Percentiles rank a stretch among this genome's conserved stretches.
Conservation (phyloP, 2,329 filamentous ascomycete species). For the Arthrobotrys sphaeroides region DNA sequence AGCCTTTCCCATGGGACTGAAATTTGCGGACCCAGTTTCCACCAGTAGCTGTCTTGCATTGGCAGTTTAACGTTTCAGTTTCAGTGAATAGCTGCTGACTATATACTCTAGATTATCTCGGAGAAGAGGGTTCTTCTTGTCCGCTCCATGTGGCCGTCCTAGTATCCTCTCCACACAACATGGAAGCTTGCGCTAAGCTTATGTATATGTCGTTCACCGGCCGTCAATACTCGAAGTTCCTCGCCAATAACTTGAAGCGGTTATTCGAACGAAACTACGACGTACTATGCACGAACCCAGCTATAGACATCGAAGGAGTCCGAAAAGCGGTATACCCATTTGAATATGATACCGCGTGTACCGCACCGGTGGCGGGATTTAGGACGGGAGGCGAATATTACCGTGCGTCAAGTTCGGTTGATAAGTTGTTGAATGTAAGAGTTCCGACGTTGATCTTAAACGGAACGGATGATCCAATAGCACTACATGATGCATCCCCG, state of each 20-base stretch:
- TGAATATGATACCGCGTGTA: slow-evolving; percentile 82
- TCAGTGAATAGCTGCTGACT: too few species aligned
- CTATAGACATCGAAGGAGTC: slow-evolving; percentile 75
- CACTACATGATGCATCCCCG: slow-evolving; percentile 78
- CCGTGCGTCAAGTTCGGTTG: slow-evolving; percentile 85
- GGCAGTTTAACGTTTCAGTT: too few species aligned
- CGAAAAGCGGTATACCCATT: slow-evolving; percentile 77
- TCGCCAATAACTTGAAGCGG: slow-evolving; percentile 62
- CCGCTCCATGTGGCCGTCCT: slow-evolving; percentile 73
- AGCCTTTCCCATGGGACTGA: slow-evolving; percentile 58
- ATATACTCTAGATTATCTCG: slow-evolving; percentile 83
- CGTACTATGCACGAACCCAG: slow-evolving; percentile 74
- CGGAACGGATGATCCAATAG: slow-evolving; percentile 91
- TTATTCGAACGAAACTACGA: slow-evolving; percentile 71
- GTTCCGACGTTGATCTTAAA: slow-evolving; percentile 87
- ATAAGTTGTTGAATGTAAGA: slow-evolving; percentile 78
- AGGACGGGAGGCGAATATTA: slow-evolving; percentile 94
- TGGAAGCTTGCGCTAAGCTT: slow-evolving; percentile 74
- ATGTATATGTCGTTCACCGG: slow-evolving; percentile 74
- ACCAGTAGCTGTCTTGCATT: too few species aligned
- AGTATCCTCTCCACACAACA: slow-evolving; percentile 81
- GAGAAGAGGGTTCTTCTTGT: slow-evolving; percentile 81
- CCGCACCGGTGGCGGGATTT: slow-evolving; percentile 81
- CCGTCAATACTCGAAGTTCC: slow-evolving; percentile 73
- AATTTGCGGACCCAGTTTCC: slow-evolving; percentile 3